Percentiles rank a stretch among this genome's conserved stretches.
Evolutionary conservation across 495 filamentous ascomycete genomes (phyloP).

Genomic region (Choiromyces venosus): DNA sequence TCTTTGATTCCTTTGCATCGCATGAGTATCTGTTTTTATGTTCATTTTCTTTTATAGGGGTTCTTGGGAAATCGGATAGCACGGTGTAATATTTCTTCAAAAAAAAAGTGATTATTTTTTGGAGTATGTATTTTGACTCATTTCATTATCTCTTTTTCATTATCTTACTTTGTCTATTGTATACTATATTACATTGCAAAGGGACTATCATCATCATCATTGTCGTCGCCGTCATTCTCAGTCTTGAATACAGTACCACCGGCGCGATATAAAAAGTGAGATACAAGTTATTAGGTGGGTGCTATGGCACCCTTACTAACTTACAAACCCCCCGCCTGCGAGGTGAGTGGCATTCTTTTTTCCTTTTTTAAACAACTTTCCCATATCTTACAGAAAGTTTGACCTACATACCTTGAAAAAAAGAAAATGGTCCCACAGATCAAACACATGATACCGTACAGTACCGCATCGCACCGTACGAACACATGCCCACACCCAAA

Average conservation of each 20-base stretch:
- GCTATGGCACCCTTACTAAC: background rate
- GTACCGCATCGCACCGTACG: background rate
- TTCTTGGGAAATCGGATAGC: background rate
- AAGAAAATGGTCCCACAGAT: too few relatives aligned
- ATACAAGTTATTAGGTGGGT: background rate
- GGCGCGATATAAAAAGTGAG: background rate
- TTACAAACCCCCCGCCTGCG: background rate
- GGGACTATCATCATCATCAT: background rate
- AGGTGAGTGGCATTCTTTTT: background rate
- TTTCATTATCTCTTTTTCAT: background rate
- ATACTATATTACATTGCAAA: slow-evolving; percentile 3
- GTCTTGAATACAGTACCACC: background rate
- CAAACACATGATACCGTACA: background rate
- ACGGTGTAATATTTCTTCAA: slow-evolving; percentile 3
- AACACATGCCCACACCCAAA: too few relatives aligned
- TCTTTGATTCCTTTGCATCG: background rate
- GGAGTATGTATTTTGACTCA: slow-evolving; percentile 4
- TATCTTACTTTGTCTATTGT: slow-evolving; percentile 1
- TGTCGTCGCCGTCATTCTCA: background rate
- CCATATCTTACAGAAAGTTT: too few relatives aligned
- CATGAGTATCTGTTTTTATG: background rate
- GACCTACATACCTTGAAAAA: background rate
- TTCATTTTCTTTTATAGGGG: background rate
- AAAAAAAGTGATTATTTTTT: slow-evolving; percentile 1
- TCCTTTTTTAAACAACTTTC: background rate